Base-by-base conservation (phyloP, 1,284 basidiomycete genomes). In the Trametes hirsuta region DNA sequence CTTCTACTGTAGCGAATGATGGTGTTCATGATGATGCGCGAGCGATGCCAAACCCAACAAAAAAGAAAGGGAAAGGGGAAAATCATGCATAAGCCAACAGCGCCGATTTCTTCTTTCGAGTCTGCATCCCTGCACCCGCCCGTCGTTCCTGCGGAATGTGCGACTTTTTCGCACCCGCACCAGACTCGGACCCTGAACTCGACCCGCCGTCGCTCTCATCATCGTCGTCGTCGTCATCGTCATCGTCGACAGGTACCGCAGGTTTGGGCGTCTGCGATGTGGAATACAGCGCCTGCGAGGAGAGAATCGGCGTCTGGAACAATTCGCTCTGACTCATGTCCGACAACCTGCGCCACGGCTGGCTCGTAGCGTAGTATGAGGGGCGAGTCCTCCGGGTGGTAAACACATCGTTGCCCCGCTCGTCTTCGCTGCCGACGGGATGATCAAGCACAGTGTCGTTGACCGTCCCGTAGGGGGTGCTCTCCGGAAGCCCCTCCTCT, bases 141-240 rank as follows among this genome's bases (percentile, higher is more conserved):
- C 78, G 75, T 61, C 84, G 79, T 18, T 76, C 75, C 64, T 74
- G 78, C 39, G 88, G 88, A 47, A 90, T 88, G 70, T 88, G 85
- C 15, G 80, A 84, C 52, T 70, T 61, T n/a, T 61, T 61, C 47
- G 10, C 46, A n/a, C 63, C 68, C 15, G 76, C 78, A 50, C 81
- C 79, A 18, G 75, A 74, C 46, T 72, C 75, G 12, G 81, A 79
- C 11, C 69, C 68, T 4, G 70, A 79, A 10, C 75, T 71, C 18
- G 77, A 76, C 30, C 72, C 75, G 14, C 75, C 75, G 14, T 77
- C 75, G 53, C 72, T 69, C 25, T 72, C 71, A 5, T 68, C 69
- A 44, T 59, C 67, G 74, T 77, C 58, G 4, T 59, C 59, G 52
- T 76, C 77, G 48, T 76, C 68, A 54, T 59, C 63, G n/a, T 54